A percentile compares a stretch with the other conserved stretches of the same genome.
phyloP scores from a whole-genome alignment of 2,329 filamentous ascomycete genomes.

The Nothomitra cinnamomea region DNA sequence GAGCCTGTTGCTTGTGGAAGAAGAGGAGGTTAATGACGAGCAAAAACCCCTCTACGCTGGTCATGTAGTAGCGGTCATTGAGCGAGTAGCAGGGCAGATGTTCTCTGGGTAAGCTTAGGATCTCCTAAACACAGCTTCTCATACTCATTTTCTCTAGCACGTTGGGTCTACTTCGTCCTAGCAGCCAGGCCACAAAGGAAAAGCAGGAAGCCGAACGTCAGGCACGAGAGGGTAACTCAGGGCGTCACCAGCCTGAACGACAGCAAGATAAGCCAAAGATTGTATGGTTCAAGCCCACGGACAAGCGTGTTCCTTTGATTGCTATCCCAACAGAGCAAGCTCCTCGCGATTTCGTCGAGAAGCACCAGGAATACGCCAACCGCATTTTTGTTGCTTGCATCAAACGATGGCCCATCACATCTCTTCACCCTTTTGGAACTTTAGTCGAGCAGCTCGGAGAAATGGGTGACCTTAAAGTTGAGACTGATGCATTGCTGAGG shows the following conservation, averaged over 20 bases:
- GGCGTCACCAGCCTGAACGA: constrained; percentile 60
- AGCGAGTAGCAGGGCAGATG: constrained; percentile 95
- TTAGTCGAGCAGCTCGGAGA: constrained; percentile 91
- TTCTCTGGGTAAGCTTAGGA: constrained; percentile 48
- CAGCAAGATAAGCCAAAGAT: constrained; percentile 97
- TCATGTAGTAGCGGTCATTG: constrained; percentile 91
- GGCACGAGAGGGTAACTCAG: constrained; percentile 64
- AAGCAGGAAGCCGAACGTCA: constrained; percentile 96
- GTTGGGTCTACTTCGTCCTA: constrained; percentile 80
- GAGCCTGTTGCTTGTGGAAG: constrained; percentile 87
- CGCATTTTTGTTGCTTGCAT: constrained; percentile 98
- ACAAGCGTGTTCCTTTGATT: constrained; percentile 95
- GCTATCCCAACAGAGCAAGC: constrained; percentile 97
- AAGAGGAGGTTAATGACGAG: constrained; percentile 97
- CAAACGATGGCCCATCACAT: constrained; percentile 98
- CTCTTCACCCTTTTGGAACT: constrained; percentile 95
- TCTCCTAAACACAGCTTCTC: neutral
- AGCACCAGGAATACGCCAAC: constrained; percentile 93
- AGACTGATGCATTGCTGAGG: constrained; percentile 88
- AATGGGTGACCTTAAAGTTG: constrained; percentile 94
- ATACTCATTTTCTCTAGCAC: constrained; percentile 35
- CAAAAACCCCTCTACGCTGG: constrained; percentile 95
- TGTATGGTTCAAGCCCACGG: constrained; percentile 99
- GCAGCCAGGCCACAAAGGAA: constrained; percentile 97
- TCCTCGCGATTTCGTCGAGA: constrained; percentile 93